Conservation (phyloP, 768 basidiomycete genomes). For the Tulasnella sp. region DNA sequence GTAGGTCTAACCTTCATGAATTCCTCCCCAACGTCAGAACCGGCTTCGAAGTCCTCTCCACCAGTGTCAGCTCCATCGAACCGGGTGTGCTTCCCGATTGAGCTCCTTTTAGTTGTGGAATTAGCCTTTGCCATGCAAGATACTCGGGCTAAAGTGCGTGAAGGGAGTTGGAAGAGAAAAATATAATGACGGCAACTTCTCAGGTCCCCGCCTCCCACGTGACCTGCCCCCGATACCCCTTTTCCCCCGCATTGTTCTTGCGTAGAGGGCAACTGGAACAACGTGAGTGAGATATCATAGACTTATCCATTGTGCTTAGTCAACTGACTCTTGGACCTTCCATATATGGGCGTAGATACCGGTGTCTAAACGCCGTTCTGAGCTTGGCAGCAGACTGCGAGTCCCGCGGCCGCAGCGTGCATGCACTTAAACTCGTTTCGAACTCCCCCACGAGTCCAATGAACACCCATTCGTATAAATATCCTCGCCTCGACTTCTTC, state of each 20-base stretch:
- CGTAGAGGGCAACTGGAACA: no score
- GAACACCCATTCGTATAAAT: background rate
- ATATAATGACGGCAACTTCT: background rate
- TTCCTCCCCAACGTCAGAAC: background rate
- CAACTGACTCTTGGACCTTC: background rate
- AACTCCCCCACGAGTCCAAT: background rate
- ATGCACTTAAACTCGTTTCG: background rate
- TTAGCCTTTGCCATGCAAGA: background rate
- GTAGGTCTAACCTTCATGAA: slow-evolving; percentile 9
- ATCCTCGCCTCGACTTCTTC: background rate
- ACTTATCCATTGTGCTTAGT: background rate
- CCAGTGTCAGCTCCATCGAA: background rate
- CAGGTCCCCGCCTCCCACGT: background rate
- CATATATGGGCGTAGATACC: background rate
- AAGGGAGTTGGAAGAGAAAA: background rate
- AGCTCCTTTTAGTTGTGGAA: background rate
- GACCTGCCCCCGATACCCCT: background rate
- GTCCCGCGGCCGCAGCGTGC: background rate
- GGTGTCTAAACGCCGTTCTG: background rate
- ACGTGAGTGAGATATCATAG: background rate
- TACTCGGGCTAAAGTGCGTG: background rate
- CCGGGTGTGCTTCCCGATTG: background rate
- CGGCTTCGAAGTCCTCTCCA: background rate
- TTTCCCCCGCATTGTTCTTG: background rate
- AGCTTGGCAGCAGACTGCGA: background rate